Base-by-base conservation (phyloP, 1,284 basidiomycete species). In the Malassezia japonica region DNA sequence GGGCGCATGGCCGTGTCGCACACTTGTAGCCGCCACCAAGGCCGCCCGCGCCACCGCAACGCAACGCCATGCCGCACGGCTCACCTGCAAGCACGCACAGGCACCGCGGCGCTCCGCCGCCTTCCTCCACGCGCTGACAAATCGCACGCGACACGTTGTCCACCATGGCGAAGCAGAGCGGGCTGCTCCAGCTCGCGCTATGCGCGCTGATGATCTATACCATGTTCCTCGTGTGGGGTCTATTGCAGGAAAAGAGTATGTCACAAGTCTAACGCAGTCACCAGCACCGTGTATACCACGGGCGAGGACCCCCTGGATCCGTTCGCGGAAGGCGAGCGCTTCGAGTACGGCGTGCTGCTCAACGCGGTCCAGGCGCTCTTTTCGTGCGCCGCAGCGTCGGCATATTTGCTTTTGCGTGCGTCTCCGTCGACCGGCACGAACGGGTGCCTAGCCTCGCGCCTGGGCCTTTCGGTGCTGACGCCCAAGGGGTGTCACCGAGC, bases 321-420 rank as follows among this genome's bases (percentile, higher is more conserved):
- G 2, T 59, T 54, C 33, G 49, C 55, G 6, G 58, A 58, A 25
- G 53, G 53, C 24, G 70, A 67, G 50, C 64, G 50, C 51, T 94
- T 94, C 77, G 82, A 83, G 62, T 90, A 86, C 0, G 82, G 87
- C 1, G 77, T 92, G 18, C 85, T 92, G 70, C 80, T 95, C 74
- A 86, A 86, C 57, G 88, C 84, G 28, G 82, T 82, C 50, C 91
- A 96, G 75, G 88, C 87, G 59, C 77, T 82, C 31, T 80, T 90
- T 28, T 86, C 85, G 57, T 82, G 83, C 6, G 61, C 86, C 36
- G 85, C 86, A 1, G 87, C 90, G 0, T 74, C 88, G 13, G 59
- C 80, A 44, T 96, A 95, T 72, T 82, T 95, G 48, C 67, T 82
- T n/a, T 80, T 83, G 25, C 77, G 82, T 24, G 48, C 55, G 3